phyloP scores from a whole-genome alignment of 305 asterid species.

The Solanum hybrid region DNA sequence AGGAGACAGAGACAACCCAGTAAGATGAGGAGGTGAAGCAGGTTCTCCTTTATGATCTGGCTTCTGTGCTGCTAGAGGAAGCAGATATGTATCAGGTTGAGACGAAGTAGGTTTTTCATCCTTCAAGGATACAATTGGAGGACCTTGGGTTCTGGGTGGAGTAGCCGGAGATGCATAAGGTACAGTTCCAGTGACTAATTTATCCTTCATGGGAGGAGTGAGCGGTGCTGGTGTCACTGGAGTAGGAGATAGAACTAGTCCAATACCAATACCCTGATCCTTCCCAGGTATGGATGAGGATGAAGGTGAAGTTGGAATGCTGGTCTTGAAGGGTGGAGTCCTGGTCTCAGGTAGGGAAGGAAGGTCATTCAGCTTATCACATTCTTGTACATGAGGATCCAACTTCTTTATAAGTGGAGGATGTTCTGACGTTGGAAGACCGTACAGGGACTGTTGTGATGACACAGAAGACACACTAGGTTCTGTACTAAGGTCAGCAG shows the following conservation, averaged over 20 bases:
- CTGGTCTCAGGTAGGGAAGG: constrained; percentile 24
- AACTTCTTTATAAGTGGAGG: constrained; percentile 11
- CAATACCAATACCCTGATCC: constrained; percentile 21
- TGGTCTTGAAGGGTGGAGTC: constrained; percentile 13
- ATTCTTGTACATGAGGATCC: constrained; percentile 14
- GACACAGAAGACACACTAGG: constrained; percentile 17
- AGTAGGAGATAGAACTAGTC: constrained; percentile 14
- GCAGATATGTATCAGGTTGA: constrained; percentile 15
- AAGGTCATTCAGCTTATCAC: constrained; percentile 9
- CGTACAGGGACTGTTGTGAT: constrained; percentile 20
- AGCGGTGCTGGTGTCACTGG: constrained; percentile 16
- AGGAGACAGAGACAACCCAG: constrained; percentile 10
- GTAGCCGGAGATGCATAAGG: constrained; percentile 20
- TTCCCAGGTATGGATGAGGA: constrained; percentile 25
- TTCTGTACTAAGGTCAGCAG: not conserved
- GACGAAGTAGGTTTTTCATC: constrained; percentile 12
- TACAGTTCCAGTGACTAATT: constrained; percentile 14
- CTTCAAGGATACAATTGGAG: constrained; percentile 20
- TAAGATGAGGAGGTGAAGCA: constrained; percentile 14
- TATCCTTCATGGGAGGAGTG: constrained; percentile 32
- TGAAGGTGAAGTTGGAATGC: constrained; percentile 21
- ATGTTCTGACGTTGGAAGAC: constrained; percentile 15
- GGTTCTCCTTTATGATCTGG: constrained; percentile 10
- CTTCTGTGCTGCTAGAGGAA: constrained; percentile 13
- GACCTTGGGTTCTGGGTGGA: constrained; percentile 18